These are phyloP conservation scores for Exserohilum rostratum DNA, from an alignment of 2,329 filamentous ascomycete genomes.

Conservation along the genomic window DNA sequence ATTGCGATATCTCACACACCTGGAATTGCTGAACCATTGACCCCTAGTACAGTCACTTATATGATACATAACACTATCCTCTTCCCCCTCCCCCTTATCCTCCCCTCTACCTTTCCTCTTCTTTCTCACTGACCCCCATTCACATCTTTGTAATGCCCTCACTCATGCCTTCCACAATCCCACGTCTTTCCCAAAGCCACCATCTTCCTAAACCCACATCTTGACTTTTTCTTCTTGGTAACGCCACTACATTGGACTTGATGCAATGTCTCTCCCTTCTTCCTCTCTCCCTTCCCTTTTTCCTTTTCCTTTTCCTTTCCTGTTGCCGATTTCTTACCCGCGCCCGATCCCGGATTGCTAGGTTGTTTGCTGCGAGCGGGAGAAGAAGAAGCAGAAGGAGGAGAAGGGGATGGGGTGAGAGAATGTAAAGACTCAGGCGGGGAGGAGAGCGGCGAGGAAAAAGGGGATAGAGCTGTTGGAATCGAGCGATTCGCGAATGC, in stretches of 20 bases:
- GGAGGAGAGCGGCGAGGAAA: not conserved
- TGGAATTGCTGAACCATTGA: no score
- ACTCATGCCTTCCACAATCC: conserved; percentile 4
- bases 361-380: no score
- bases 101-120: not conserved
- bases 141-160: not conserved
- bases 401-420: no score
- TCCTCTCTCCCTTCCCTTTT: not conserved
- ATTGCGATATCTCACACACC: no score
- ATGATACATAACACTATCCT: no score
- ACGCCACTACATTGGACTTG: not conserved
- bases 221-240: not conserved
- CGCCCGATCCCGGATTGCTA: no score
- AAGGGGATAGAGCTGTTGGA: not conserved
- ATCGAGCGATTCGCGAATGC: no score
- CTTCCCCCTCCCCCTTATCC: not conserved
- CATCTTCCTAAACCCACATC: not conserved
- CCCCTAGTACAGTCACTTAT: no score
- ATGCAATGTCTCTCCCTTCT: not conserved
- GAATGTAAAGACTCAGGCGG: not conserved
- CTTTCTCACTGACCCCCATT: no score
- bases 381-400: no score
- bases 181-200: not conserved
- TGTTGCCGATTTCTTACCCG: no score
- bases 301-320: not conserved